These are phyloP conservation scores for Dendrocalamus latiflorus DNA, from an alignment of 202 grass and related monocot species.

Conservation along the genomic window DNA sequence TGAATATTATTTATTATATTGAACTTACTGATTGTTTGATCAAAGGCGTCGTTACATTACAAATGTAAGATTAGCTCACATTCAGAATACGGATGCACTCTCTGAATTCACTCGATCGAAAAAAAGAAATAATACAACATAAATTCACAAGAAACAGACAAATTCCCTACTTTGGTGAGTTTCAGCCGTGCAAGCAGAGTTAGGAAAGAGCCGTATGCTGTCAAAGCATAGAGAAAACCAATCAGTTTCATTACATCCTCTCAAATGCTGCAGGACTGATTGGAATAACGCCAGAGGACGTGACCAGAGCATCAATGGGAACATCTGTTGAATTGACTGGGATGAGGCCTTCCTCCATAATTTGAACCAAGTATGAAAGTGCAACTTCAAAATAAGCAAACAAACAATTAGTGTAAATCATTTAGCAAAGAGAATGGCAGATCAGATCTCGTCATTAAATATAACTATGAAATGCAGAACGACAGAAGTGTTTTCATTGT, in stretches of 20 bases:
- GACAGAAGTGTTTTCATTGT: background rate
- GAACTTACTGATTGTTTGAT: background rate
- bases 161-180: background rate
- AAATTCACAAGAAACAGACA: background rate
- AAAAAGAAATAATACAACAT: background rate
- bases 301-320: constrained; percentile 70
- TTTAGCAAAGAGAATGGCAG: background rate
- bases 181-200: background rate
- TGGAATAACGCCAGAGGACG: constrained; percentile 57
- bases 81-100: background rate
- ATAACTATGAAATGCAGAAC: background rate
- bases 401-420: background rate
- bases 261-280: constrained; percentile 61
- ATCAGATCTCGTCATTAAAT: background rate
- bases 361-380: constrained; percentile 89
- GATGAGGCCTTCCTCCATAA: constrained; percentile 65
- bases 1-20: background rate
- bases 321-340: constrained; percentile 67
- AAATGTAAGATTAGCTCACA: background rate
- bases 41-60: background rate
- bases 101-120: background rate
- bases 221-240: background rate
- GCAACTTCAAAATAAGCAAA: constrained; percentile 53
- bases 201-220: background rate
- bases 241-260: constrained; percentile 32